These are phyloP conservation scores for Kwoniella dendrophila DNA, from an alignment of 768 basidiomycete species.

Conservation along the genomic window DNA sequence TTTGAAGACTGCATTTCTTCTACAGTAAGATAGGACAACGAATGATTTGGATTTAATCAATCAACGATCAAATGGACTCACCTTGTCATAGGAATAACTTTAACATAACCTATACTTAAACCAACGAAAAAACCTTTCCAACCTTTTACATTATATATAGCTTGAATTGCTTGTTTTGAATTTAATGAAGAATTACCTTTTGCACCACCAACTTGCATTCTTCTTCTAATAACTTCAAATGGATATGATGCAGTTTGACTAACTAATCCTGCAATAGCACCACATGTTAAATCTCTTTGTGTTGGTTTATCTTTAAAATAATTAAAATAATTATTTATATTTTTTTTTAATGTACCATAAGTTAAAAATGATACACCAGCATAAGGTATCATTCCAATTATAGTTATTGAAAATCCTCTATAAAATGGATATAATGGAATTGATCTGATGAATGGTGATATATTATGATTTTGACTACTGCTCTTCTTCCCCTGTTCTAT, in stretches of 20 bases:
- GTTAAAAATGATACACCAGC: constrained; percentile 92
- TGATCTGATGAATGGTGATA: constrained; percentile 47
- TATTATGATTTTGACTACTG: constrained; percentile 29
- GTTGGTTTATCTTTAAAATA: constrained; percentile 56
- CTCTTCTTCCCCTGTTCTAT: no score
- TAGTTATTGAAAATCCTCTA: constrained; percentile 91
- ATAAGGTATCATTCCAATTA: constrained; percentile 91
- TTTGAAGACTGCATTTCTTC: not conserved
- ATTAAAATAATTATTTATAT: constrained; percentile 55
- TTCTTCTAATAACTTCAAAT: constrained; percentile 84
- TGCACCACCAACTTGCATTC: constrained; percentile 94
- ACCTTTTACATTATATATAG: constrained; percentile 70
- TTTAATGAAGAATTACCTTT: constrained; percentile 68
- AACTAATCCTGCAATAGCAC: constrained; percentile 80
- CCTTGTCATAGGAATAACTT: constrained; percentile 89
- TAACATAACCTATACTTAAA: constrained; percentile 85
- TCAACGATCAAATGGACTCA: constrained; percentile 30
- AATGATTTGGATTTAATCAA: not conserved
- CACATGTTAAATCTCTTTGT: constrained; percentile 73
- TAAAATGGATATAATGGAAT: constrained; percentile 71
- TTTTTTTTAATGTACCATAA: constrained; percentile 71
- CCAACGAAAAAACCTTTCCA: constrained; percentile 91
- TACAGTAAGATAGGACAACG: not conserved
- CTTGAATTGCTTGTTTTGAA: constrained; percentile 74
- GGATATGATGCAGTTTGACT: constrained; percentile 92